Conservation (phyloP, 257 asterid genomes). For the Fraxinus excelsior region DNA sequence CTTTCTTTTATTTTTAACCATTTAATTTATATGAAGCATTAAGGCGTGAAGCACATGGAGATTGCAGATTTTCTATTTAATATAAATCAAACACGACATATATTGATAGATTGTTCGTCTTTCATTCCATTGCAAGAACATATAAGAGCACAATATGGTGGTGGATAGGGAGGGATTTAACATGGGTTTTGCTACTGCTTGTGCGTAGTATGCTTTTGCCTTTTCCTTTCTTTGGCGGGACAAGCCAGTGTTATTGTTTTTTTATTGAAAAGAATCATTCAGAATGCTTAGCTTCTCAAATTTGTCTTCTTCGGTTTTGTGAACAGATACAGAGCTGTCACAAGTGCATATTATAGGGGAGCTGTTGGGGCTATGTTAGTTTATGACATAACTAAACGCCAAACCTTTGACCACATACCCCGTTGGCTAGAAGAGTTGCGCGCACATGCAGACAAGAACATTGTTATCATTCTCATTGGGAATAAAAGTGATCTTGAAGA, state of each 20-base stretch:
- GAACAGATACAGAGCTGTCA: slow-evolving; percentile 78
- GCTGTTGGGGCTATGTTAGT: slow-evolving; percentile 85
- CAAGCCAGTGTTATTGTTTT: background rate
- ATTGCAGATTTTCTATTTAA: background rate
- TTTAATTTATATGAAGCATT: background rate
- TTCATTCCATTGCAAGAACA: background rate
- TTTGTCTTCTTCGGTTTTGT: background rate
- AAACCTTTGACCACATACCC: slow-evolving; percentile 76
- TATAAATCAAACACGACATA: background rate
- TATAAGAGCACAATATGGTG: background rate
- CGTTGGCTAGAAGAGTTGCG: slow-evolving; percentile 71
- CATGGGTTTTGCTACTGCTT: background rate
- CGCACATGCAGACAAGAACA: slow-evolving; percentile 64
- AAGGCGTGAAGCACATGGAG: background rate
- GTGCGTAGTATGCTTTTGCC: background rate
- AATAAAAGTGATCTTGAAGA: slow-evolving; percentile 76
- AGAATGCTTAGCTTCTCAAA: background rate
- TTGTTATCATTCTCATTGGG: slow-evolving; percentile 69
- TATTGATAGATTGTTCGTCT: background rate
- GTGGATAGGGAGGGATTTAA: background rate
- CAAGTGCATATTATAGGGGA: slow-evolving; percentile 83
- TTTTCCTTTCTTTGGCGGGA: background rate
- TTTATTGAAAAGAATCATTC: background rate
- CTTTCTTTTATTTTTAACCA: background rate
- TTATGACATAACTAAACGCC: slow-evolving; percentile 71